Conservation (phyloP, 257 asterid species). For the Penstemon eatonii region DNA sequence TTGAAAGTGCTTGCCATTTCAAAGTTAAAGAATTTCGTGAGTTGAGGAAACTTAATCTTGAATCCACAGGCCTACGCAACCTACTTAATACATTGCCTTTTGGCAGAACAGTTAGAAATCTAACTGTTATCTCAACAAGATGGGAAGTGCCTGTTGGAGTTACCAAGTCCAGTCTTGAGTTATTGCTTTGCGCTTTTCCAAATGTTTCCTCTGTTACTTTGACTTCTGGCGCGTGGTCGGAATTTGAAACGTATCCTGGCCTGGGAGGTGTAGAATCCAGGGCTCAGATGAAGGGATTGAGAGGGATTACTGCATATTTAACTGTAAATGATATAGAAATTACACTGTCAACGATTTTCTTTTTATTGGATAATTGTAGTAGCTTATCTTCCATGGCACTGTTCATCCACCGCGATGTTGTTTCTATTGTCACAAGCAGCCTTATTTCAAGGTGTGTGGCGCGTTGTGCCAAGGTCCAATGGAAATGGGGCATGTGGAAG, state of each 20-base stretch:
- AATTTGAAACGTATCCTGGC: constrained; percentile 44
- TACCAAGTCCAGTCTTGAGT: constrained; percentile 47
- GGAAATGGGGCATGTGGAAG: constrained; percentile 95
- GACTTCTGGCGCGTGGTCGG: constrained; percentile 64
- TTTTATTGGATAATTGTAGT: constrained; percentile 50
- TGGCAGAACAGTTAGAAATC: constrained; percentile 43
- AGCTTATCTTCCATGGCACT: constrained; percentile 46
- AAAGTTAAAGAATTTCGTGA: constrained; percentile 43
- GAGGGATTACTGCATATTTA: constrained; percentile 57
- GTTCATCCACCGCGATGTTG: constrained; percentile 63
- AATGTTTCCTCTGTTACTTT: constrained; percentile 53
- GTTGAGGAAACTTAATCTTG: constrained; percentile 58
- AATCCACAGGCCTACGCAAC: constrained; percentile 49
- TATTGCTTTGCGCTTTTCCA: constrained; percentile 51
- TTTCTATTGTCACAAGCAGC: constrained; percentile 47
- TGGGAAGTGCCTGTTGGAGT: constrained; percentile 44
- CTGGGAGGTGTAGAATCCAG: constrained; percentile 36
- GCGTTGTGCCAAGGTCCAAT: constrained; percentile 46
- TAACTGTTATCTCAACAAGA: constrained; percentile 47
- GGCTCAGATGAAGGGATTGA: constrained; percentile 50
- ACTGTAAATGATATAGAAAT: constrained; percentile 57
- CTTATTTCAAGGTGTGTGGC: constrained; percentile 59
- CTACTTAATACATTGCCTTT: constrained; percentile 49
- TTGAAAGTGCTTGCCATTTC: constrained; percentile 48
- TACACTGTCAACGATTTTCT: constrained; percentile 48